These are phyloP conservation scores for Diaporthe helianthi DNA, from an alignment of 2,329 filamentous ascomycete genomes.

Conservation along the genomic window DNA sequence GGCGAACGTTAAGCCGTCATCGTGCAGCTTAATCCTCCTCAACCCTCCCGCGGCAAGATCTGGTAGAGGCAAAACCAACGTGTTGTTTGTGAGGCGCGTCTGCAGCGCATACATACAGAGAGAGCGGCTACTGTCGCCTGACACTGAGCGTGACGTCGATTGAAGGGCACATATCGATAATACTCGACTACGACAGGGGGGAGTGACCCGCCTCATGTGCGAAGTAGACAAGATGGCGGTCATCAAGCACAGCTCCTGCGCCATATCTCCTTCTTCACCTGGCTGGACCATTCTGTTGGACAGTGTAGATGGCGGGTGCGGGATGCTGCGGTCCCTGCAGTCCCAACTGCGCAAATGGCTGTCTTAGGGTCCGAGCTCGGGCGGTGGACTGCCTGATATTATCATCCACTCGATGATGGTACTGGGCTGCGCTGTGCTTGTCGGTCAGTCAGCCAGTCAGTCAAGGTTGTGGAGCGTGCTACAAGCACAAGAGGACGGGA, in stretches of 20 bases:
- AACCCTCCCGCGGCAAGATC: background rate
- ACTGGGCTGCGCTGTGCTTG: slow-evolving; percentile 9
- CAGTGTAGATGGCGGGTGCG: background rate
- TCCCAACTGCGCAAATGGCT: slow-evolving; percentile 1
- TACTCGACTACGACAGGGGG: slow-evolving; percentile 5
- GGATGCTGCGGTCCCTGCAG: slow-evolving; percentile 19
- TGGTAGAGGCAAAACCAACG: background rate
- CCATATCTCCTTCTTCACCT: background rate
- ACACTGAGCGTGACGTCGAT: background rate
- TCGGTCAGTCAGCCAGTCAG: background rate
- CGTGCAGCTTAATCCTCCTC: background rate
- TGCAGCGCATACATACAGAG: background rate
- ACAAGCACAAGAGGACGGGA: slow-evolving; percentile 8
- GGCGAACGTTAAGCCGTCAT: background rate
- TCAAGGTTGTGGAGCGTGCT: slow-evolving; percentile 16
- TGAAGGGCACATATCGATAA: background rate
- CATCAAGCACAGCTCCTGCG: background rate
- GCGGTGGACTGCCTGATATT: background rate
- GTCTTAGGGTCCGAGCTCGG: slow-evolving; percentile 15
- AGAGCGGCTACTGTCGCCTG: slow-evolving; percentile 4
- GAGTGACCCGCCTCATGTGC: background rate
- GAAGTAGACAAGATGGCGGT: slow-evolving; percentile 9
- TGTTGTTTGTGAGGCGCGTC: slow-evolving; percentile 8
- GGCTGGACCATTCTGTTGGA: background rate
- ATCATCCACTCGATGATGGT: background rate